These are phyloP conservation scores for Ceratobasidium sp. DNA, from an alignment of 1,284 basidiomycete genomes.

Conservation along the genomic window DNA sequence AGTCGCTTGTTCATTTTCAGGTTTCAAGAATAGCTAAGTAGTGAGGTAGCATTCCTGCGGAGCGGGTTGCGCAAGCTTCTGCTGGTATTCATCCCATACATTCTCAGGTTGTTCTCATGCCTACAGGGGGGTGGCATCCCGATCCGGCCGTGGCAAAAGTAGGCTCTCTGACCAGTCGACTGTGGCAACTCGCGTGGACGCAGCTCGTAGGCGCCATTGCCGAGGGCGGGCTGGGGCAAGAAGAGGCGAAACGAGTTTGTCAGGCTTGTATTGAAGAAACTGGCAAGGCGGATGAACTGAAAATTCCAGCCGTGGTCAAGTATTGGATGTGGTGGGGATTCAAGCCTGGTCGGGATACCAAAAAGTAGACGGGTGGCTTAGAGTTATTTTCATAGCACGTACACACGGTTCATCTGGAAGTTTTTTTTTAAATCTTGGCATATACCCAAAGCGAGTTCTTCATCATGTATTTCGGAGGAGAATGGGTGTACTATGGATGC, in stretches of 20 bases:
- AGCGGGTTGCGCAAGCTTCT: background rate
- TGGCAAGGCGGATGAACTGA: background rate
- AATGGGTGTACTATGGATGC: too few species aligned
- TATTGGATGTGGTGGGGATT: too few species aligned
- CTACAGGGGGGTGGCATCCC: background rate
- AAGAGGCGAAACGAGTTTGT: constrained; percentile 6
- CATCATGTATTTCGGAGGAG: too few species aligned
- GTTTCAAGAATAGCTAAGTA: background rate
- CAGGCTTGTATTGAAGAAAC: background rate
- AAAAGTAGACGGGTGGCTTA: too few species aligned
- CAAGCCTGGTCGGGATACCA: too few species aligned
- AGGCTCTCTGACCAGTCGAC: background rate
- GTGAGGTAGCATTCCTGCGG: background rate
- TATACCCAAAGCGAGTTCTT: too few species aligned
- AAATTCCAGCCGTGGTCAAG: background rate
- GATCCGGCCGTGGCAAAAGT: constrained; percentile 12
- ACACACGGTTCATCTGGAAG: too few species aligned
- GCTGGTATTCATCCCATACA: constrained; percentile 1
- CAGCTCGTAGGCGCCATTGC: constrained; percentile 2
- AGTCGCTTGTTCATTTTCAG: background rate
- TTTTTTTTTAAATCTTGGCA: too few species aligned
- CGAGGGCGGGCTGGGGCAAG: background rate
- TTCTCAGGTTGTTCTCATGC: constrained; percentile 4
- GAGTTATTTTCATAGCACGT: too few species aligned
- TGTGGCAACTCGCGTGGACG: constrained; percentile 4